Evolutionary conservation across 1,284 basidiomycete species (phyloP), one percentile per base, ranked within the genome.

Genomic region (Pyrrhoderma lamaoense): DNA sequence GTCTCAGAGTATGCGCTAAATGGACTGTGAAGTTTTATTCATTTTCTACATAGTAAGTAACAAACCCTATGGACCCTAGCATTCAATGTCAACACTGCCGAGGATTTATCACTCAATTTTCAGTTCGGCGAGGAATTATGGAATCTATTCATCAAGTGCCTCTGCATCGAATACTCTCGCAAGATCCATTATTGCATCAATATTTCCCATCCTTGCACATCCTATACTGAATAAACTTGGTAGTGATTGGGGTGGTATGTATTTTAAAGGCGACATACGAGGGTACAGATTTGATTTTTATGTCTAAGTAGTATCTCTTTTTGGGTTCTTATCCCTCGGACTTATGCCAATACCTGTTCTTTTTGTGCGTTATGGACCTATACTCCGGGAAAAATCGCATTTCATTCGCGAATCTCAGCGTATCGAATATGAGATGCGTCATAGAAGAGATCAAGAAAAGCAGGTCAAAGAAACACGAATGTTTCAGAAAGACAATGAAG

Each of bases 291-390:
- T 11, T 7, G 21, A 25, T 47, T 19, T 35, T 31, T 5, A 31
- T 31, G 11, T 5, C 5, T 31, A 5, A 31, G 5, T 42, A 63
- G 63, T 64, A 5, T 62, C 63, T 1, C 25, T 65, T 0, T 65
- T 65, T 49, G 63, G 56, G 13, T 64, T 64, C 49, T 53, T 63
- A 38, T 62, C 62, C 13, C 52, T 64, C 16, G 50, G 44, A 9
- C 54, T 65, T 5, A 47, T 62, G 25, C 64, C 62, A 2, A 61
- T 65, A n/a, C 63, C 63, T 1, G 34, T 64, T 18, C 52, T 61
- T 13, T 65, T 63, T 55, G 51, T 65, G 9, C 58, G 61, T 3
- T 63, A 60, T 43, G 63, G 64, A 0, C 54, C 57, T 3, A 21
- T 44, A 37, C 54, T 65, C 14, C 61, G 64, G 2, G 58, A 52